Base-by-base conservation (phyloP, 176 grass and related monocot genomes). In the Lolium perenne region DNA sequence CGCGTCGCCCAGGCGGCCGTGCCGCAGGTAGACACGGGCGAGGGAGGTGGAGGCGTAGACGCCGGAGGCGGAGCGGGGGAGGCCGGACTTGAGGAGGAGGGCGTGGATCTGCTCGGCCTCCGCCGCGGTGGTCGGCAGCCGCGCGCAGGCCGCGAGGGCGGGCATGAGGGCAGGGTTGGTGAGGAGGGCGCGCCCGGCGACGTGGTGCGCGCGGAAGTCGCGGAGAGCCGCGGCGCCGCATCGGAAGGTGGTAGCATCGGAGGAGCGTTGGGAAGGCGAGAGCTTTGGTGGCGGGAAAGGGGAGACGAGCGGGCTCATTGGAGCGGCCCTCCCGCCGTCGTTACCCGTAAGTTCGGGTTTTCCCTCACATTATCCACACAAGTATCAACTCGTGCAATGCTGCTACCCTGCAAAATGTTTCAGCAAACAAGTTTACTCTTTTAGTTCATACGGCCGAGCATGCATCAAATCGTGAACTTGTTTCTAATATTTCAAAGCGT, bases 101-200 rank as follows among this genome's bases (percentile, higher is more conserved):
- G 80, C 81, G 84, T 92, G 91, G 71, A 92, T 77, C 78, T 89
- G 87, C 80, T 92, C 76, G 32, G 80, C 69, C 76, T 84, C 84
- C 43, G 81, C 70, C 17, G 38, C 51, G 4, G 67, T 69, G 15
- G 83, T 50, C 54, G 50, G 88, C 75, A 87, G 76, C 17, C 70
- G 91, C 15, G 91, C 80, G 87, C 87, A 89, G 77, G 80, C 74
- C 10, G 55, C 84, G 69, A 92, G 91, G 40, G 84, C 84, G 17
- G 84, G 80, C 14, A 80, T 16, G 49, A 92, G 77, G 20, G 76
- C 54, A 29, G 86, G 82, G 77, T 91, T 91, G 16, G 69, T 61
- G 50, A 40, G n/a, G 61, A 84, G 70, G 29, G 77, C 6, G 38
- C 50, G 77, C 1, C 69, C 76, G 1, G 76, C 81, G 51, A 67